Conservation (phyloP, 306 rosid species). For the Acmispon strigosus region DNA sequence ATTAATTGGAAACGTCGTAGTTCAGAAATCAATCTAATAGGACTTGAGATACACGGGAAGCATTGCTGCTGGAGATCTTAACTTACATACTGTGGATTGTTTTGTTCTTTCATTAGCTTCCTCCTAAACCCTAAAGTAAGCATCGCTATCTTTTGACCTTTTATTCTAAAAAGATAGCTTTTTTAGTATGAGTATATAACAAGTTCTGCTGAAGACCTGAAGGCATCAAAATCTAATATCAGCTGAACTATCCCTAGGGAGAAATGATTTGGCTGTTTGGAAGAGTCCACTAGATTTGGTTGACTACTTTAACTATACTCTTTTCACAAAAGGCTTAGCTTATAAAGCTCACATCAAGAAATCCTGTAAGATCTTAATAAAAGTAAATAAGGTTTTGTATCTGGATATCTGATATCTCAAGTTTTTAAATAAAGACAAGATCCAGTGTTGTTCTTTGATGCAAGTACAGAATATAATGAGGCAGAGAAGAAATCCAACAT, state of each 20-base stretch:
- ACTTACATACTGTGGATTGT: neutral
- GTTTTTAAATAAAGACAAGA: neutral
- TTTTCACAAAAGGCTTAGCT: too few relatives aligned
- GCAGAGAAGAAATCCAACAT: too few relatives aligned
- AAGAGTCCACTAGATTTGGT: too few relatives aligned
- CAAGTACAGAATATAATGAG: neutral
- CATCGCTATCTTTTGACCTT: neutral
- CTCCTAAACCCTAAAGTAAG: neutral
- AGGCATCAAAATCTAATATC: too few relatives aligned
- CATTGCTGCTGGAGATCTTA: neutral
- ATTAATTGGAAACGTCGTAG: neutral
- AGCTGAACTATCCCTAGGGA: too few relatives aligned
- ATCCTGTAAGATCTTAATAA: too few relatives aligned
- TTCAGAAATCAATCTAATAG: constrained; percentile 5
- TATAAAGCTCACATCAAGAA: too few relatives aligned
- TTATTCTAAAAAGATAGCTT: neutral
- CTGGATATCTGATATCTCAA: neutral
- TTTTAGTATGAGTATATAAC: too few relatives aligned
- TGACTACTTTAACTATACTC: too few relatives aligned
- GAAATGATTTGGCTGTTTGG: neutral
- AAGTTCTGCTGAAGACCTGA: too few relatives aligned
- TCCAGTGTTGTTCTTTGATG: neutral
- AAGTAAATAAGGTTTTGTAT: too few relatives aligned
- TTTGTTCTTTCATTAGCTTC: neutral
- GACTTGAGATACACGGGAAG: neutral